A percentile compares a stretch with the other conserved stretches of the same genome.
Evolutionary conservation across 2,329 filamentous ascomycete species (phyloP).

Genomic region (Anthostomella pinea): DNA sequence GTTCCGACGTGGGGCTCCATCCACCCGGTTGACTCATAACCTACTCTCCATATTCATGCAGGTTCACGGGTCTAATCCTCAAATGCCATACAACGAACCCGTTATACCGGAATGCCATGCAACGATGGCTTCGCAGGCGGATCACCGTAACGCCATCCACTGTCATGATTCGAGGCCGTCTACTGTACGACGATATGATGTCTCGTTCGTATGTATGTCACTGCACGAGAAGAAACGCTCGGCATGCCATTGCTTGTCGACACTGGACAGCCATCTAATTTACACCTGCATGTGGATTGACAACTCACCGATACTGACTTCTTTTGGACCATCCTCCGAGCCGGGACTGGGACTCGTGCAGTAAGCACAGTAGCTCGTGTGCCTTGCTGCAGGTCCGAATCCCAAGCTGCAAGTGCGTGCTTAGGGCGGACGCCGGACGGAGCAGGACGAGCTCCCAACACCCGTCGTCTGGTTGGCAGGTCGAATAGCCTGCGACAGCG

Average conservation of each 20-base stretch:
- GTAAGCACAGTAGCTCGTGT: neutral
- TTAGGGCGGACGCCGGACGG: neutral
- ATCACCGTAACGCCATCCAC: slow-evolving; percentile 9
- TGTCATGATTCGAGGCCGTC: slow-evolving; percentile 1
- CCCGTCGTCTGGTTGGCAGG: slow-evolving; percentile 1
- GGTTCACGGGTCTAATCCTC: slow-evolving; percentile 14
- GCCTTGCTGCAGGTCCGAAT: slow-evolving; percentile 1
- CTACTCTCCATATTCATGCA: slow-evolving; percentile 19
- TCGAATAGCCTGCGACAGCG: no score
- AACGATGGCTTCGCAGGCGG: slow-evolving; percentile 6
- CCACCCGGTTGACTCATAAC: slow-evolving; percentile 12
- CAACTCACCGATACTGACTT: neutral
- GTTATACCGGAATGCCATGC: slow-evolving; percentile 4
- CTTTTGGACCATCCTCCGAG: neutral
- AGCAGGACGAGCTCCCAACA: neutral
- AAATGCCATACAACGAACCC: slow-evolving; percentile 11
- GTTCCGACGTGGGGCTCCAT: neutral
- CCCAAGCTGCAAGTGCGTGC: slow-evolving; percentile 1
- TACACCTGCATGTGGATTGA: neutral
- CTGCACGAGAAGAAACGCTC: slow-evolving; percentile 1
- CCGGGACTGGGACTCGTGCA: neutral
- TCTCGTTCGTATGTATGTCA: slow-evolving; percentile 7
- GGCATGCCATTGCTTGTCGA: no score
- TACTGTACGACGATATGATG: no score
- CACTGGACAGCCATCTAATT: slow-evolving; percentile 8